Percentiles rank a stretch among this genome's conserved stretches.
phyloP scores from a whole-genome alignment of 148 eudicot species.

The Fagopyrum esculentum region DNA sequence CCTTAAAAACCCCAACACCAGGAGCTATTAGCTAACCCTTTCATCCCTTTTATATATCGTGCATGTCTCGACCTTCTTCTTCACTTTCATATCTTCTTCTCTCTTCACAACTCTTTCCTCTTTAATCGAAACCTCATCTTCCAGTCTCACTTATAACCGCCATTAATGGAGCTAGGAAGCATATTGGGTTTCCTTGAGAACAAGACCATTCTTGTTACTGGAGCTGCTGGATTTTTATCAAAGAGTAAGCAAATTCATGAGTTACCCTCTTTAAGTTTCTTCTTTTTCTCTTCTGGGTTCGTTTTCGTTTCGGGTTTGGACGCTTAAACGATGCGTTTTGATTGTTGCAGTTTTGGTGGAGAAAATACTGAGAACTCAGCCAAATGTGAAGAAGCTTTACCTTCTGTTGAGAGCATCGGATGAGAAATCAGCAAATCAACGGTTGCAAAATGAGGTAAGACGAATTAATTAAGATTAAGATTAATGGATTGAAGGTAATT shows the following conservation, averaged over 20 bases:
- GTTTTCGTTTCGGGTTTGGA: not conserved
- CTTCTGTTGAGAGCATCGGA: slow-evolving; percentile 16
- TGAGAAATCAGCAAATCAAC: slow-evolving; percentile 12
- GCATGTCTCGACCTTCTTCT: not conserved
- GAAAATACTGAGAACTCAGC: slow-evolving; percentile 20
- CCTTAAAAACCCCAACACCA: not conserved
- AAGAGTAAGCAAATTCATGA: slow-evolving; percentile 31
- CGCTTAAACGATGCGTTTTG: not conserved
- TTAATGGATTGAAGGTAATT: too few relatives aligned
- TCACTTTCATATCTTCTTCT: not conserved
- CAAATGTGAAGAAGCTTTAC: slow-evolving; percentile 21
- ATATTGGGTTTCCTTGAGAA: slow-evolving; percentile 41
- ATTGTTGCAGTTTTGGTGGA: slow-evolving; percentile 18
- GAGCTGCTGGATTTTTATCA: slow-evolving; percentile 62
- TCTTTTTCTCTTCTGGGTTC: not conserved
- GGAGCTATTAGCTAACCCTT: too few relatives aligned
- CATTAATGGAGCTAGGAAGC: slow-evolving; percentile 44
- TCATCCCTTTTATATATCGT: not conserved
- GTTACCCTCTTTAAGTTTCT: not conserved
- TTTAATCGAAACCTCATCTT: not conserved
- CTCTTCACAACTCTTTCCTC: not conserved
- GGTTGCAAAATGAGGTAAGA: slow-evolving; percentile 19
- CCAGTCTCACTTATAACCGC: not conserved
- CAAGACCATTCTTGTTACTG: slow-evolving; percentile 47
- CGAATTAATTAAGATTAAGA: not conserved